Conservation (phyloP, 2,329 filamentous ascomycete genomes). For the Cladophialophora bantiana region DNA sequence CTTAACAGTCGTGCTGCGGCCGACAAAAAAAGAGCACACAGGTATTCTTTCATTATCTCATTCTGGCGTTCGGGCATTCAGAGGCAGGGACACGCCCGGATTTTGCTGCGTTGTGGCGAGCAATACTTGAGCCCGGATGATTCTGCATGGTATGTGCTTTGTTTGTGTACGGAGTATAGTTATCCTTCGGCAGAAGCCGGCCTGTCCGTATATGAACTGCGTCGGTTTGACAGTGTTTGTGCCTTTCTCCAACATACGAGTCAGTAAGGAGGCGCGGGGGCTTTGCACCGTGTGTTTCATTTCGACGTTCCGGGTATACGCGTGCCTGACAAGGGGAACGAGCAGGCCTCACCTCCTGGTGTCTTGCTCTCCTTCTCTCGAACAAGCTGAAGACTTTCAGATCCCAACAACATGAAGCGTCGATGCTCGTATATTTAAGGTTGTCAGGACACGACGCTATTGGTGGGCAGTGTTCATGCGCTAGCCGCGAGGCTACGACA, state of each 20-base stretch:
- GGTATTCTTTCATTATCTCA: not conserved
- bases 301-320: too few relatives aligned
- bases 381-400: not conserved
- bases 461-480: not conserved
- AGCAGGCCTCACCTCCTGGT: too few relatives aligned
- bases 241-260: too few relatives aligned
- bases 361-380: not conserved
- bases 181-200: not conserved
- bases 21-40: not conserved
- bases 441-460: slow-evolving; percentile 1
- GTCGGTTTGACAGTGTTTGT: not conserved
- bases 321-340: too few relatives aligned
- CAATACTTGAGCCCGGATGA: not conserved
- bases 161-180: not conserved
- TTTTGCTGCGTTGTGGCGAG: not conserved
- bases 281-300: too few relatives aligned
- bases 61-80: not conserved
- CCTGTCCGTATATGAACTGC: not conserved
- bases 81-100: not conserved
- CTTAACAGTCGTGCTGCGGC: not conserved
- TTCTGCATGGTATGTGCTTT: not conserved
- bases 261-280: too few relatives aligned
- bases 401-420: not conserved
- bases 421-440: slow-evolving; percentile 28
- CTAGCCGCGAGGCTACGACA: too few relatives aligned